Conservation (phyloP, 768 basidiomycete genomes). For the Tricholoma sp. region DNA sequence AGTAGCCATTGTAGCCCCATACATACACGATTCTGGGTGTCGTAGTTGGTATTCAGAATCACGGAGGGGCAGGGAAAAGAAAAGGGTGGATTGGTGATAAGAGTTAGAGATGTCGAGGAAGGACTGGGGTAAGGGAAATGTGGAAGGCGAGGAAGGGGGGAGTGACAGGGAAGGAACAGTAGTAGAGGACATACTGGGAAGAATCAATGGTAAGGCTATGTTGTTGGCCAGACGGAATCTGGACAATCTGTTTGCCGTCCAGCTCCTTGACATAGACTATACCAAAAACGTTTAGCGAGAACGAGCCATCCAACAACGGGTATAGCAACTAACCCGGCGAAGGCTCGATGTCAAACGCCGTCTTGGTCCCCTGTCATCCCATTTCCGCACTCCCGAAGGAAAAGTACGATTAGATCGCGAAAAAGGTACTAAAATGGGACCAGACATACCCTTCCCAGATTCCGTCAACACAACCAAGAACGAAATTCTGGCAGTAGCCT, state of each 20-base stretch:
- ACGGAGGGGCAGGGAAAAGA: no score
- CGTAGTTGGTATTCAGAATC: no score
- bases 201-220: slow-evolving; percentile 80
- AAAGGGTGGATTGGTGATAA: no score
- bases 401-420: slow-evolving; percentile 40
- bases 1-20: slow-evolving; percentile 91
- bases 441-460: slow-evolving; percentile 64
- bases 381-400: slow-evolving; percentile 86
- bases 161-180: no score
- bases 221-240: slow-evolving; percentile 84
- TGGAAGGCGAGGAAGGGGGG: no score
- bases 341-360: slow-evolving; percentile 74
- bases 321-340: slow-evolving; percentile 50
- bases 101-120: no score
- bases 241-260: slow-evolving; percentile 68
- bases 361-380: slow-evolving; percentile 89
- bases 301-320: not conserved
- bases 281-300: not conserved
- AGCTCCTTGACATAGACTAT: slow-evolving; percentile 73
- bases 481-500: slow-evolving; percentile 76
- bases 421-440: no score
- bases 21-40: slow-evolving; percentile 62
- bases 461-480: no score
- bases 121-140: no score
- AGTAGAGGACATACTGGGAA: slow-evolving; percentile 55